Conservation (phyloP, 805 yeast species). For the Cyberlindnera nakhonratchasimensis region DNA sequence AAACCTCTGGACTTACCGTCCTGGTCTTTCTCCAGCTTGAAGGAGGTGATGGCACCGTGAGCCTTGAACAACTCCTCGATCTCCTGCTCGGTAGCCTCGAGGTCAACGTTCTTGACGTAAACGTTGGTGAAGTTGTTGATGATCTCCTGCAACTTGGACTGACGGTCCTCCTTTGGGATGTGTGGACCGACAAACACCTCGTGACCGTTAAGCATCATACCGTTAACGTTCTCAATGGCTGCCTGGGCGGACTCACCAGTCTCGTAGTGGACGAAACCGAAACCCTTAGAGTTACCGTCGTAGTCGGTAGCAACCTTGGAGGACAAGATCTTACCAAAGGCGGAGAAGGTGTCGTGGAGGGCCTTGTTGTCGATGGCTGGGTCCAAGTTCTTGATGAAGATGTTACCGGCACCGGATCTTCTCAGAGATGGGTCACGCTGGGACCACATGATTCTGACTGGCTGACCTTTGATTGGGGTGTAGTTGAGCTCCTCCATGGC, state of each 20-base stretch:
- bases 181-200: constrained; percentile 96
- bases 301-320: constrained; percentile 97
- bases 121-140: constrained; percentile 94
- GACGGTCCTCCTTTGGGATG: constrained; percentile 89
- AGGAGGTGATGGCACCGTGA: constrained; percentile 80
- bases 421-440: constrained; percentile 97
- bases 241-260: constrained; percentile 87
- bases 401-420: constrained; percentile 93
- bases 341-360: constrained; percentile 94
- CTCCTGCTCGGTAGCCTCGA: constrained; percentile 66
- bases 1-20: constrained; percentile 93
- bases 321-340: constrained; percentile 92
- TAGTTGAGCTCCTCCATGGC: constrained; percentile 97
- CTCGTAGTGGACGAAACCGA: constrained; percentile 97
- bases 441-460: constrained; percentile 99
- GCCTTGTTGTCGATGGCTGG: constrained; percentile 99
- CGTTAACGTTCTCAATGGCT: constrained; percentile 96
- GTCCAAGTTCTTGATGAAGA: constrained; percentile 97
- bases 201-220: constrained; percentile 95
- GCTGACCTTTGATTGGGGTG: constrained; percentile 87
- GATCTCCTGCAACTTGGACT: constrained; percentile 84
- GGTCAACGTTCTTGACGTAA: constrained; percentile 84
- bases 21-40: constrained; percentile 69
- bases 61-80: constrained; percentile 68
- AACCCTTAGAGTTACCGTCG: constrained; percentile 87